phyloP scores from a whole-genome alignment of 2,329 filamentous ascomycete genomes.

The Sporothrix mexicana region DNA sequence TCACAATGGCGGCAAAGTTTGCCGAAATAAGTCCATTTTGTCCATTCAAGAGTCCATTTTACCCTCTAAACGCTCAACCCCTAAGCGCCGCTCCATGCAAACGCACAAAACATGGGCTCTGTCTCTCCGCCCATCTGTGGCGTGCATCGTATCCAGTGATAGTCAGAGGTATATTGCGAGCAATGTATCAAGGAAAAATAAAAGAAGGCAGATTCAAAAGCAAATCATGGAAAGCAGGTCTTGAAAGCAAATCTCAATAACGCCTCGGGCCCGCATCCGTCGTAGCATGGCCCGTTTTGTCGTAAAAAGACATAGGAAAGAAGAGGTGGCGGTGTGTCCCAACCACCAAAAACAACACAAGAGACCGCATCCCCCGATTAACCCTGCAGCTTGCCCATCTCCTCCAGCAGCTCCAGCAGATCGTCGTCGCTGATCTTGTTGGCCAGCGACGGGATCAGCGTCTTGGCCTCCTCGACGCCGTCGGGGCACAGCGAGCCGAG shows the following conservation, averaged over 20 bases:
- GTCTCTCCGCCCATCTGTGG: neutral
- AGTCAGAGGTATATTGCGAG: neutral
- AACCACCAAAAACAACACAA: neutral
- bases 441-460: slow-evolving; percentile 84
- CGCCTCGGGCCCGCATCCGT: slow-evolving; percentile 14
- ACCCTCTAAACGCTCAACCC: neutral
- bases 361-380: slow-evolving; percentile 16
- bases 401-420: slow-evolving; percentile 83
- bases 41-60: neutral
- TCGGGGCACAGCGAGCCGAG: slow-evolving; percentile 92
- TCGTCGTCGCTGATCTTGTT: slow-evolving; percentile 92
- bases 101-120: neutral
- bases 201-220: neutral
- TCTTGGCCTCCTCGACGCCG: slow-evolving; percentile 93
- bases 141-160: neutral
- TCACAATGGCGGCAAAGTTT: neutral
- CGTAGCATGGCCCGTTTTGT: slow-evolving; percentile 16
- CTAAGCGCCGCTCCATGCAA: slow-evolving; percentile 22
- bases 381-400: slow-evolving; percentile 79
- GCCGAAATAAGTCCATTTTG: neutral
- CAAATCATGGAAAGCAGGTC: neutral
- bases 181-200: neutral
- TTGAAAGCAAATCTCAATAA: slow-evolving; percentile 13
- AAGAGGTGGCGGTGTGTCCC: neutral
- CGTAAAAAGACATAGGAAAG: slow-evolving; percentile 6